phyloP scores from a whole-genome alignment of 768 basidiomycete genomes.

The Coprinopsis marcescibilis region DNA sequence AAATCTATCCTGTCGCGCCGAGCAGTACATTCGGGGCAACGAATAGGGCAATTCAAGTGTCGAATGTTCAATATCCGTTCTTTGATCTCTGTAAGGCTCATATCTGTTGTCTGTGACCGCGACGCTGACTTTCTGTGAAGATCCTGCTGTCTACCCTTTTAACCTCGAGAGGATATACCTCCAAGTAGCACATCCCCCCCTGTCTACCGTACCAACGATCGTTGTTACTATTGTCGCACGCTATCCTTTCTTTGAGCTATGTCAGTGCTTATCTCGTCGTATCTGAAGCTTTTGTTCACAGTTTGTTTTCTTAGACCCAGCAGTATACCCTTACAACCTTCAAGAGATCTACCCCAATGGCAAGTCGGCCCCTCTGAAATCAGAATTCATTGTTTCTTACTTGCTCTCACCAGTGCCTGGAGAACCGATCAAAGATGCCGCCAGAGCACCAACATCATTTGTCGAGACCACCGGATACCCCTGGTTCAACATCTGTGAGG shows the following conservation, averaged over 20 bases:
- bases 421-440: too few relatives aligned
- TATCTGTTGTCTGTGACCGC: not conserved
- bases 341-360: conserved; percentile 9
- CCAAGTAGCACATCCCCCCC: not conserved
- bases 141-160: conserved; percentile 9
- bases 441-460: not conserved
- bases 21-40: too few relatives aligned
- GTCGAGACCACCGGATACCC: conserved; percentile 4
- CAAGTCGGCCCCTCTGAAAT: not conserved
- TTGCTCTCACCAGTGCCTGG: not conserved
- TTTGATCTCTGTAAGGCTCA: conserved; percentile 2
- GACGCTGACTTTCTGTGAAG: not conserved
- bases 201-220: not conserved
- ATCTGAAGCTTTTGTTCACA: not conserved
- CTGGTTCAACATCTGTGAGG: conserved; percentile 10
- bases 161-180: conserved; percentile 8
- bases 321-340: conserved; percentile 14
- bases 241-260: conserved; percentile 6
- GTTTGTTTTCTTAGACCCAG: conserved; percentile 5
- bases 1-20: too few relatives aligned
- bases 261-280: not conserved
- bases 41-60: too few relatives aligned
- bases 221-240: not conserved
- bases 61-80: conserved; percentile 1
- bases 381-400: not conserved